Evolutionary conservation across 192 early-diverging fungal species (phyloP), one percentile per base, ranked within the genome.

Genomic region (Anaeromyces robustus): DNA sequence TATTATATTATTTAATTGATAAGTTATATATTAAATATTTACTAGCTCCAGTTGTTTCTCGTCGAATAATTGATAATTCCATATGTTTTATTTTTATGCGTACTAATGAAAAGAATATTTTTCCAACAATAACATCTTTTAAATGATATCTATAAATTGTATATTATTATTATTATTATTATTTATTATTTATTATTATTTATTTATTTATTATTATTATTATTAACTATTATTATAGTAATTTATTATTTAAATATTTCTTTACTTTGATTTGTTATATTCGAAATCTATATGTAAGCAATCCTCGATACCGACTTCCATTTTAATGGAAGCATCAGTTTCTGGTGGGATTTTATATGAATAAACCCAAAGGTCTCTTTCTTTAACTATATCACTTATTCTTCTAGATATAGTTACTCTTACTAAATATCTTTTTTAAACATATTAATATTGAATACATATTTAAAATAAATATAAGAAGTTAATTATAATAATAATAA

Each of bases 221-320:
- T 31, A 39, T 77, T 68, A 68, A 29, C 13, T 22, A 86, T 88
- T n/a, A n/a, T n/a, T n/a, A n/a, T n/a, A n/a, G n/a, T n/a, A n/a
- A n/a, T n/a, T n/a, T n/a, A n/a, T n/a, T n/a, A n/a, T n/a, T n/a
- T n/a, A n/a, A n/a, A n/a, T n/a, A n/a, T n/a, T n/a, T n/a, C n/a
- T n/a, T 80, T 87, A 99, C 93, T 93, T 97, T 79, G 93, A 95
- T 85, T 97, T 98, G 90, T 98, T 99, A 87, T 98, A 98, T 89
- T 99, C 98, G 79, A 99, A 99, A 83, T 99, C 98, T 84, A 99
- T 99, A 82, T 99, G 98, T 79, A 99, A 85, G 82, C 96, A 97
- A 84, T 98, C 98, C 83, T 99, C 98, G 81, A 99, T 99, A 29
- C 98, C 98, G 77, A 99, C 97, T 84, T 99, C 98, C 98, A 99